Evolutionary conservation across 169 alveolate species (phyloP), one percentile per base, ranked within the genome.

Genomic region (Plasmodium gallinaceum): DNA sequence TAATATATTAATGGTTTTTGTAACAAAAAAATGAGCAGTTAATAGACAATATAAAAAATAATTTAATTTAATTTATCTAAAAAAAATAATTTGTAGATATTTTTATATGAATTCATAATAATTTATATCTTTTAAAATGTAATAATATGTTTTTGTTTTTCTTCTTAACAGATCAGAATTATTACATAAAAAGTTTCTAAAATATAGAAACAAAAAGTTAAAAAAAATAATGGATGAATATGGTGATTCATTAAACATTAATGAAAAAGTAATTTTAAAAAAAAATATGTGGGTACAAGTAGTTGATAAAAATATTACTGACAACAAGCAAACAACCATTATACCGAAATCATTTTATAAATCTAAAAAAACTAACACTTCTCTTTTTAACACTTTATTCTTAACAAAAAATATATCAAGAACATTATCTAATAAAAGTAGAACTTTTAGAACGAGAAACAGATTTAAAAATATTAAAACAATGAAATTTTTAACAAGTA

Each of bases 281-380:
- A 80, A 80, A n/a, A 80, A 80, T 52, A 80, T 80, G 90, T 80
- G 90, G 90, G 90, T 80, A 12, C 90, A 80, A 61, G 85, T 80
- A 2, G 83, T 68, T 80, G 90, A 80, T 20, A 80, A 68, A 60
- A 80, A 68, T 68, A 32, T 51, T 42, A 42, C 54, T 32, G 90
- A 80, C 42, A 78, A 78, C 43, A 80, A 80, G 46, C 90, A 80
- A 9, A 68, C 90, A 32, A 68, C 90, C n/a, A 68, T 80, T 18
- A 80, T 80, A 80, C 80, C 80, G 5, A 80, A 80, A 43, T 80
- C 90, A n/a, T 80, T 68, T 80, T 80, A 68, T 80, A 80, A 80
- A 71, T 80, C 90, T 14, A 80, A 69, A 64, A 80, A 80, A 54
- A 80, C 22, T 26, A 80, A 80, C 60, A 80, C 85, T 14, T 78